These are phyloP conservation scores for Aurantiochytrium sp. DNA, from an alignment of 108 stramenopile genomes.

Conservation along the genomic window DNA sequence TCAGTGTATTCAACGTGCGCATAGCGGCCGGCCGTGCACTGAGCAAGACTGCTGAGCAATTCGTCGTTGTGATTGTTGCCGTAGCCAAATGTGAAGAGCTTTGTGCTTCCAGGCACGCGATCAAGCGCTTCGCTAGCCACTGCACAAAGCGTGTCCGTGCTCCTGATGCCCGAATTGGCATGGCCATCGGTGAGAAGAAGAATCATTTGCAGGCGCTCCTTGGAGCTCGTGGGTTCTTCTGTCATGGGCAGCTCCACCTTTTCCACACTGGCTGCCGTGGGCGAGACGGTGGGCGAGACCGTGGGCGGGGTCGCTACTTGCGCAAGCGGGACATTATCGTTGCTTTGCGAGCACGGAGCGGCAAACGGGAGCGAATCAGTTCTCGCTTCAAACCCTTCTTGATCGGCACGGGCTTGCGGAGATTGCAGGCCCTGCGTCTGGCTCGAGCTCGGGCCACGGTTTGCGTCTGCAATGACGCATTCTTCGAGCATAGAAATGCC, in stretches of 20 bases:
- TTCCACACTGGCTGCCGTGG: too few relatives aligned
- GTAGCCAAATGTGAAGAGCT: constrained; percentile 60
- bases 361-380: too few relatives aligned
- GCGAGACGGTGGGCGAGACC: too few relatives aligned
- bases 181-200: constrained; percentile 63
- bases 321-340: too few relatives aligned
- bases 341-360: too few relatives aligned
- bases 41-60: constrained; percentile 41
- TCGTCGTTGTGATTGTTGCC: constrained; percentile 47
- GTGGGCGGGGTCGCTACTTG: too few relatives aligned
- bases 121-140: constrained; percentile 19
- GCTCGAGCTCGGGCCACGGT: too few relatives aligned
- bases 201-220: constrained; percentile 35
- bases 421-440: too few relatives aligned
- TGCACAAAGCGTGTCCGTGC: constrained; percentile 10
- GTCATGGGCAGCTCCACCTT: neutral
- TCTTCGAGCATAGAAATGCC: constrained; percentile 23
- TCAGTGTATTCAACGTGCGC: constrained; percentile 50
- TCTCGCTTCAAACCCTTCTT: too few relatives aligned
- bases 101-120: neutral
- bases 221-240: constrained; percentile 26
- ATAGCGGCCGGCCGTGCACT: constrained; percentile 38
- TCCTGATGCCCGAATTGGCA: constrained; percentile 52
- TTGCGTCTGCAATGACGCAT: too few relatives aligned
- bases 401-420: too few relatives aligned